Conservation (phyloP, 805 yeast species). For the Yarrowia sp. region DNA sequence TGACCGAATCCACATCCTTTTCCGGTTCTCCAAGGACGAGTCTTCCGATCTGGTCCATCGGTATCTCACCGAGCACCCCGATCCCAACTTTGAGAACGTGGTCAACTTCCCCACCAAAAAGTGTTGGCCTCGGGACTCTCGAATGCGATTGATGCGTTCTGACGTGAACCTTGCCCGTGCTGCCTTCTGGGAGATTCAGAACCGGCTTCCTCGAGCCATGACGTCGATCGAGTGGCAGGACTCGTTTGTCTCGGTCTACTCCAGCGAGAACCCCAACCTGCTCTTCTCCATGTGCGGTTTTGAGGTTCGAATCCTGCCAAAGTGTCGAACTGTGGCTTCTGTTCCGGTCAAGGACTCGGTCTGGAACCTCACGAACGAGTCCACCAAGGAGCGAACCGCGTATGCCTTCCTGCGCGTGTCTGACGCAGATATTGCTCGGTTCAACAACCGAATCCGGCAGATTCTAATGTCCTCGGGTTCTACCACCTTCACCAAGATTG, state of each 20-base stretch:
- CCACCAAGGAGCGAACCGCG: slow-evolving; percentile 84
- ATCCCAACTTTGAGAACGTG: slow-evolving; percentile 86
- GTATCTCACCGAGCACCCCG: slow-evolving; percentile 83
- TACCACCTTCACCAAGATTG: slow-evolving; percentile 91
- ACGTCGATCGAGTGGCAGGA: slow-evolving; percentile 80
- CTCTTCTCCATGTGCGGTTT: slow-evolving; percentile 93
- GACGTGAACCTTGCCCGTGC: slow-evolving; percentile 95
- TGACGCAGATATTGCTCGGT: slow-evolving; percentile 76
- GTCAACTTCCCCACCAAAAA: slow-evolving; percentile 85
- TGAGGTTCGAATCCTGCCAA: slow-evolving; percentile 88
- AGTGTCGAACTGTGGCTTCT: slow-evolving; percentile 61
- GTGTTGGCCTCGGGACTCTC: slow-evolving; percentile 93
- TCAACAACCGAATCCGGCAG: slow-evolving; percentile 84
- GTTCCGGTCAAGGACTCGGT: slow-evolving; percentile 77
- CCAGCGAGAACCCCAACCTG: slow-evolving; percentile 87
- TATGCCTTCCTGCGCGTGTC: slow-evolving; percentile 86
- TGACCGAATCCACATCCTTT: slow-evolving; percentile 80
- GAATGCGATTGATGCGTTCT: slow-evolving; percentile 88
- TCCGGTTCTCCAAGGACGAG: slow-evolving; percentile 76
- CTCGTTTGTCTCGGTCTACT: slow-evolving; percentile 84
- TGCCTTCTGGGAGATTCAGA: slow-evolving; percentile 85
- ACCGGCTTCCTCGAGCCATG: slow-evolving; percentile 78
- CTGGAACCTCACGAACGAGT: slow-evolving; percentile 81
- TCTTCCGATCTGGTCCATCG: slow-evolving; percentile 78
- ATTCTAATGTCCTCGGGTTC: slow-evolving; percentile 95